Conservation (phyloP, 2,329 filamentous ascomycete genomes). For the Fusarium chuoi region DNA sequence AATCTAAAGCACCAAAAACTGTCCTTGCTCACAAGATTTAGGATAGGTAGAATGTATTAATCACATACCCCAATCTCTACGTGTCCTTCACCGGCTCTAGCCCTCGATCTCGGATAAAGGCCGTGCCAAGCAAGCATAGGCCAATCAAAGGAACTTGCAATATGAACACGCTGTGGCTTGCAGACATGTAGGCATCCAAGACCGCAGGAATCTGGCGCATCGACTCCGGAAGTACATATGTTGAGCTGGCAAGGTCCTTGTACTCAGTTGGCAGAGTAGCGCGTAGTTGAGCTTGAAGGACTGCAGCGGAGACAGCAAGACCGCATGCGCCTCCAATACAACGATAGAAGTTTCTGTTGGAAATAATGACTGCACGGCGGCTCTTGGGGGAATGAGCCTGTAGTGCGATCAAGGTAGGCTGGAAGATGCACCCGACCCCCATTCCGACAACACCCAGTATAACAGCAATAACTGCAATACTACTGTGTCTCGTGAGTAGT, state of each 20-base stretch:
- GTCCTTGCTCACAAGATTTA: no score
- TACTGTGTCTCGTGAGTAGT: not conserved
- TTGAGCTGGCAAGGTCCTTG: not conserved
- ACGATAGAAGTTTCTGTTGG: constrained; percentile 1
- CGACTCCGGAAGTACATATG: not conserved
- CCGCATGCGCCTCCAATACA: not conserved
- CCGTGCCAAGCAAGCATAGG: not conserved
- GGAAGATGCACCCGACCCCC: not conserved
- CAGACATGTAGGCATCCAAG: not conserved
- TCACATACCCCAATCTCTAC: not conserved
- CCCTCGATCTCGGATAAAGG: not conserved
- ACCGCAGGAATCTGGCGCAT: not conserved
- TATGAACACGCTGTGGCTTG: constrained; percentile 4
- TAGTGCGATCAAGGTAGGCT: not conserved
- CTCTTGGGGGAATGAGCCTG: not conserved
- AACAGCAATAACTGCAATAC: not conserved
- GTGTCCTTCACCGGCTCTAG: not conserved
- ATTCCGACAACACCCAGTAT: not conserved
- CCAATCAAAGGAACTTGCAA: not conserved
- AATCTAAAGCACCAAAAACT: no score
- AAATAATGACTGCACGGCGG: constrained; percentile 1
- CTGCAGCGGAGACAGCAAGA: not conserved
- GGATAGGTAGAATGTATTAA: no score
- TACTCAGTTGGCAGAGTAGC: not conserved
- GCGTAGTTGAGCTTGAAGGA: not conserved